phyloP scores from a whole-genome alignment of 2,329 filamentous ascomycete species.

The Plenodomus lindquistii region DNA sequence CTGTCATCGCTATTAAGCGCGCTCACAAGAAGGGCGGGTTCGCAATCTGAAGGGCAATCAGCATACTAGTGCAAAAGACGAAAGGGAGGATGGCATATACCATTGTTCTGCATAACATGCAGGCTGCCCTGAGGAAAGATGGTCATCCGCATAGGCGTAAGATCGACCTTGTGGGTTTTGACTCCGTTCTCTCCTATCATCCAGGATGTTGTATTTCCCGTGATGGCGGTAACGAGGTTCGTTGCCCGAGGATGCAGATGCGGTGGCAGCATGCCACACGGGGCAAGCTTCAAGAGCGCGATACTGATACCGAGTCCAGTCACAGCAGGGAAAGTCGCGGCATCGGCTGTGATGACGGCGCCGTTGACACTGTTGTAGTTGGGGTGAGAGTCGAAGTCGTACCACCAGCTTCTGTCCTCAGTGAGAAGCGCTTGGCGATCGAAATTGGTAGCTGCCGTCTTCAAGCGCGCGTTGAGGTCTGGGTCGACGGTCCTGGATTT shows the following conservation, averaged over 20 bases:
- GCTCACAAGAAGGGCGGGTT: conserved; percentile 54
- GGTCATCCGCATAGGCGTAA: conserved; percentile 54
- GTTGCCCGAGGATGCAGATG: conserved; percentile 56
- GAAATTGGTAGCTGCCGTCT: conserved; percentile 49
- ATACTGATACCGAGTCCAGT: conserved; percentile 54
- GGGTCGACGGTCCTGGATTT: conserved; percentile 49
- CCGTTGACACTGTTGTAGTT: conserved; percentile 53
- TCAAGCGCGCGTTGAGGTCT: conserved; percentile 42
- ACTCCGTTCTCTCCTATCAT: conserved; percentile 59
- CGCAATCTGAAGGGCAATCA: conserved; percentile 46
- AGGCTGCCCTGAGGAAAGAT: conserved; percentile 55
- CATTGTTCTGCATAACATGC: conserved; percentile 57
- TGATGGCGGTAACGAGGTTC: conserved; percentile 54
- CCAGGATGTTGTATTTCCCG: conserved; percentile 56
- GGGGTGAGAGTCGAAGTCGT: conserved; percentile 52
- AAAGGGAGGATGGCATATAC: conserved; percentile 30
- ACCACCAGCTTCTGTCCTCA: conserved; percentile 51
- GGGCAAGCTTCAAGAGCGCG: conserved; percentile 52
- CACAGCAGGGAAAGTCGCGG: conserved; percentile 55
- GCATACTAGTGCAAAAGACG: not conserved
- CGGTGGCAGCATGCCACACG: conserved; percentile 57
- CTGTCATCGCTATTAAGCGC: conserved; percentile 55
- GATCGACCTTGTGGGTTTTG: conserved; percentile 44
- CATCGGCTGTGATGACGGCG: conserved; percentile 57
- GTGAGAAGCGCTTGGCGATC: conserved; percentile 50